Evolutionary conservation across 345 rosid genomes (phyloP).

Genomic region (Garcia nutans): DNA sequence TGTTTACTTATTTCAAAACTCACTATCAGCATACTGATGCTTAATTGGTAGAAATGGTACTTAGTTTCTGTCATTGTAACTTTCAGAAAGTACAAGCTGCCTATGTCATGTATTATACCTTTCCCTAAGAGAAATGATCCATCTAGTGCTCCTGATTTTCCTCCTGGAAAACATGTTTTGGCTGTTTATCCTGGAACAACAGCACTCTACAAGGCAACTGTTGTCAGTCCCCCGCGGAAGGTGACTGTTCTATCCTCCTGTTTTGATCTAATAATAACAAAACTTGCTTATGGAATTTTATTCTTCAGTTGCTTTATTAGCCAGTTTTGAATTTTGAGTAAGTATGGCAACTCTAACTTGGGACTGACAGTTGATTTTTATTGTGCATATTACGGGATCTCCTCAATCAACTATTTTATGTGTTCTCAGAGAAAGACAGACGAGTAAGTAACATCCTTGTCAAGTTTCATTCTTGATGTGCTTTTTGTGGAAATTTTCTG

Average conservation of each 20-base stretch:
- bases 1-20: not conserved
- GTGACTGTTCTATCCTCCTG: constrained; percentile 28
- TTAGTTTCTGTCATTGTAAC: constrained; percentile 19
- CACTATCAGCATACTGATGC: constrained; percentile 1
- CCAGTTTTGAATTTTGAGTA: not conserved
- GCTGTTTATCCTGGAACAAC: constrained; percentile 99
- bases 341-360: not conserved
- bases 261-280: not conserved
- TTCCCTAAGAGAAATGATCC: constrained; percentile 79
- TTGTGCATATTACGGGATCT: constrained; percentile 25
- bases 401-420: constrained; percentile 15
- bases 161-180: constrained; percentile 70
- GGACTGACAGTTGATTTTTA: constrained; percentile 30
- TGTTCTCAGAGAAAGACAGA: constrained; percentile 73
- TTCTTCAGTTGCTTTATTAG: not conserved
- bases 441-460: constrained; percentile 61
- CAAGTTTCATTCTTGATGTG: not conserved
- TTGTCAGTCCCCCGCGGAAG: constrained; percentile 71
- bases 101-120: constrained; percentile 69
- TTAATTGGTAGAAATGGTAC: not conserved
- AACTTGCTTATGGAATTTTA: not conserved
- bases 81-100: constrained; percentile 82
- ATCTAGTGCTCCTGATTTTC: constrained; percentile 57
- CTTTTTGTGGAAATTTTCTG: not conserved
- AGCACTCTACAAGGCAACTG: constrained; percentile 93